Evolutionary conservation across 208 protist species (phyloP).

Genomic region (Leptomonas seymouri): DNA sequence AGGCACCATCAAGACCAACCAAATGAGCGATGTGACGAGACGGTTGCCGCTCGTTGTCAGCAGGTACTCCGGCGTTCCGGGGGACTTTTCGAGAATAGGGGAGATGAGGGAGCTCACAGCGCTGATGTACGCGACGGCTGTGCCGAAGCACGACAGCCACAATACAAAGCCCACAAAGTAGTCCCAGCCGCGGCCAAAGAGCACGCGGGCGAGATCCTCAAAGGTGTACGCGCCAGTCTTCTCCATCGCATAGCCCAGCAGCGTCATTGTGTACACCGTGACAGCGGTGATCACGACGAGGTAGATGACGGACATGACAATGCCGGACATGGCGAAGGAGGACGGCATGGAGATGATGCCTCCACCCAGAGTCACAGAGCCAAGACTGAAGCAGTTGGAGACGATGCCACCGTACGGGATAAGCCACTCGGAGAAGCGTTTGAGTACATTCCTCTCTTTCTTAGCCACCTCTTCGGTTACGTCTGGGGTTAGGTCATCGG

Average conservation of each 20-base stretch:
- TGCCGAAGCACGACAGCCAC: constrained; percentile 70
- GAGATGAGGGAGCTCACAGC: constrained; percentile 56
- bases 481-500: neutral
- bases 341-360: constrained; percentile 65
- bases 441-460: neutral
- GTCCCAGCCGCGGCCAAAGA: constrained; percentile 59
- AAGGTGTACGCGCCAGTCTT: constrained; percentile 56
- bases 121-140: constrained; percentile 80
- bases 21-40: neutral
- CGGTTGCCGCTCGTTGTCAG: neutral
- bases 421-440: neutral
- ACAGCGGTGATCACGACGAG: constrained; percentile 46
- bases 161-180: constrained; percentile 76
- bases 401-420: neutral
- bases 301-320: constrained; percentile 66
- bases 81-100: constrained; percentile 47
- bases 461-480: neutral
- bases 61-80: neutral
- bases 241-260: constrained; percentile 57
- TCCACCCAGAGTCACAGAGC: constrained; percentile 60
- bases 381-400: neutral
- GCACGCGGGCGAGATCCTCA: constrained; percentile 46
- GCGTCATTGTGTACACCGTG: constrained; percentile 64
- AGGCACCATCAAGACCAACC: constrained; percentile 65
- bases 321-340: constrained; percentile 53